Conservation (phyloP, 495 filamentous ascomycete genomes). For the Penicillium taxi region DNA sequence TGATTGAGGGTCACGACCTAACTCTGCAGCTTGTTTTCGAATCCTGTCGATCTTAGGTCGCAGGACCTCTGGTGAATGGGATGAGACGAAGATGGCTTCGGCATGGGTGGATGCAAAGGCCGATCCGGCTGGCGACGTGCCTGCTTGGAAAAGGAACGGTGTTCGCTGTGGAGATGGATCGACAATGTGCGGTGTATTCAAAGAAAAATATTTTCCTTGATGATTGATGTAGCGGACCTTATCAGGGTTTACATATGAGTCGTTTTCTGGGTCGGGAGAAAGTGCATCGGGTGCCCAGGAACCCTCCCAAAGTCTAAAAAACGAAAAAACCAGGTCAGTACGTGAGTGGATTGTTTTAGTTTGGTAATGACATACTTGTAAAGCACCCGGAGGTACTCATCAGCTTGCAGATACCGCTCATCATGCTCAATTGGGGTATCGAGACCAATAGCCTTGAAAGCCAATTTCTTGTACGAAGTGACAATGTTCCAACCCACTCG, state of each 20-base stretch:
- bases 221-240: conserved; percentile 54
- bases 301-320: conserved; percentile 48
- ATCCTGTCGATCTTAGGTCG: conserved; percentile 48
- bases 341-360: background rate
- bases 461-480: conserved; percentile 51
- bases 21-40: conserved; percentile 39
- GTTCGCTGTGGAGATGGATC: conserved; percentile 57
- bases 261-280: conserved; percentile 37
- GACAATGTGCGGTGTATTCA: conserved; percentile 46
- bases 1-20: conserved; percentile 46
- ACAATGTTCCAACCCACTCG: conserved; percentile 61
- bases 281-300: conserved; percentile 53
- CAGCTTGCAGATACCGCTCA: conserved; percentile 51
- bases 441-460: conserved; percentile 50
- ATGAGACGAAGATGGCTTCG: conserved; percentile 57
- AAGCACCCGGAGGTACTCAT: conserved; percentile 52
- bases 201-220: conserved; percentile 49
- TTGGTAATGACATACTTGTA: conserved; percentile 37
- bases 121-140: conserved; percentile 50
- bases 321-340: background rate
- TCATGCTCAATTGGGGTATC: conserved; percentile 53
- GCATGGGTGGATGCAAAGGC: conserved; percentile 54
- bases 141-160: conserved; percentile 58
- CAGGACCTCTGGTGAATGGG: conserved; percentile 44
- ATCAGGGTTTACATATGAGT: conserved; percentile 46